Percentiles rank a stretch among this genome's conserved stretches.
Evolutionary conservation across 768 basidiomycete genomes (phyloP).

Genomic region (Boletus edulis): DNA sequence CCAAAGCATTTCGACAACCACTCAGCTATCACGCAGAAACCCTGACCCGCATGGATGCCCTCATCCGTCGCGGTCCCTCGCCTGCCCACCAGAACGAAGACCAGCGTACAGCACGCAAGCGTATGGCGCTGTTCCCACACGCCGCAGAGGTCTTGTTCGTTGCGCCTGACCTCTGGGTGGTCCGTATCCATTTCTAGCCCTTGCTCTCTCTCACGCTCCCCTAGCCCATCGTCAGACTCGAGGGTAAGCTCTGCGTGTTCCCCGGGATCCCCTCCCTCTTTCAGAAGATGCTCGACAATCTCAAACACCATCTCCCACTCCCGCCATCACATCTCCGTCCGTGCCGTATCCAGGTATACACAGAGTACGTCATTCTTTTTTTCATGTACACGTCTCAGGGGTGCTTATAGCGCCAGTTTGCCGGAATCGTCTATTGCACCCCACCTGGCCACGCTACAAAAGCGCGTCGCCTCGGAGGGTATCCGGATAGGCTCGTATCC

Average conservation of each 20-base stretch:
- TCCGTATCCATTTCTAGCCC: conserved; percentile 33
- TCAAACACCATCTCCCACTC: conserved; percentile 74
- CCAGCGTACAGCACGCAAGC: conserved; percentile 69
- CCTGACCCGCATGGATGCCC: conserved; percentile 64
- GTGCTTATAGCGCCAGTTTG: conserved; percentile 33
- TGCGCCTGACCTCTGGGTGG: conserved; percentile 81
- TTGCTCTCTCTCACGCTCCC: not conserved
- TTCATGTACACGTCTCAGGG: not conserved
- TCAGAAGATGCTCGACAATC: conserved; percentile 71
- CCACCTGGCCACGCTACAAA: conserved; percentile 76
- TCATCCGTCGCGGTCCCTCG: conserved; percentile 37
- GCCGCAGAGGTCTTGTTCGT: conserved; percentile 79
- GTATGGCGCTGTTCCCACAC: conserved; percentile 91
- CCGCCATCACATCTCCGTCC: conserved; percentile 75
- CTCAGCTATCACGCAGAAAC: conserved; percentile 80
- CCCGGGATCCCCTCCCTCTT: conserved; percentile 89
- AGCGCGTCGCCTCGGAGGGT: conserved; percentile 67
- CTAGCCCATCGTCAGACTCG: conserved; percentile 82
- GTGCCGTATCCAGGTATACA: conserved; percentile 79
- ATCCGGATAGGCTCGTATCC: conserved; percentile 85
- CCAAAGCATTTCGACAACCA: conserved; percentile 73
- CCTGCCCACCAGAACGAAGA: conserved; percentile 60
- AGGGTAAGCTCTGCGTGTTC: conserved; percentile 85
- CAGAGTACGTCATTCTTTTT: conserved; percentile 48
- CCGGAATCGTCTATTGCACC: conserved; percentile 88